Conservation (phyloP, 352 stramenopile genomes). For the Globisporangium cystogenes region DNA sequence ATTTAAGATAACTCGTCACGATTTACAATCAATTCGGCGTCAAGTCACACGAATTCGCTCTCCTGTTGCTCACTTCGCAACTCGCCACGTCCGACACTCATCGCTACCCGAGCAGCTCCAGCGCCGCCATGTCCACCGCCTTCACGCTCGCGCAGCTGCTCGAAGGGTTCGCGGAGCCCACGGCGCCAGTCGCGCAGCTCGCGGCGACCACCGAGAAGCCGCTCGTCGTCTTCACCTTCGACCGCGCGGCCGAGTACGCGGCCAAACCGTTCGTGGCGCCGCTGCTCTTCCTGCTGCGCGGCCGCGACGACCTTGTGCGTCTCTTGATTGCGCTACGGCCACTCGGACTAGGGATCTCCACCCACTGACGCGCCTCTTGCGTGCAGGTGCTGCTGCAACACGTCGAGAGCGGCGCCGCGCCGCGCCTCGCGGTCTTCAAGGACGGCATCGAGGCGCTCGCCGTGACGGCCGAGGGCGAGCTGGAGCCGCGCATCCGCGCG, state of each 20-base stretch:
- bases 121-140: conserved; percentile 5
- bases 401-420: conserved; percentile 21
- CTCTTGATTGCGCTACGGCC: too few species aligned
- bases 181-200: conserved; percentile 18
- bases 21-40: too few species aligned
- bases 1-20: too few species aligned
- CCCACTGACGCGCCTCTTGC: conserved; percentile 3
- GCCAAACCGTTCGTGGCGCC: conserved; percentile 43
- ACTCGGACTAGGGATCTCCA: too few species aligned
- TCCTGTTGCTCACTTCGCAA: conserved; percentile 2
- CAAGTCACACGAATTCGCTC: too few species aligned
- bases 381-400: conserved; percentile 36
- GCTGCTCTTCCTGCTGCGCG: conserved; percentile 55
- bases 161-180: conserved; percentile 1
- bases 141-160: conserved; percentile 11
- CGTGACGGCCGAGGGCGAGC: conserved; percentile 31
- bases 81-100: not conserved
- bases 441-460: conserved; percentile 24
- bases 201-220: conserved; percentile 19
- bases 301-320: conserved; percentile 54
- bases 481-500: conserved; percentile 45
- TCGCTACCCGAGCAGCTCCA: not conserved
- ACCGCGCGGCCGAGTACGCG: conserved; percentile 26
- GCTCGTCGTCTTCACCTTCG: conserved; percentile 28
- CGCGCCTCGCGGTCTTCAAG: conserved; percentile 53